Evolutionary conservation across 2,329 filamentous ascomycete species (phyloP).

Genomic region (Alternaria arborescens): DNA sequence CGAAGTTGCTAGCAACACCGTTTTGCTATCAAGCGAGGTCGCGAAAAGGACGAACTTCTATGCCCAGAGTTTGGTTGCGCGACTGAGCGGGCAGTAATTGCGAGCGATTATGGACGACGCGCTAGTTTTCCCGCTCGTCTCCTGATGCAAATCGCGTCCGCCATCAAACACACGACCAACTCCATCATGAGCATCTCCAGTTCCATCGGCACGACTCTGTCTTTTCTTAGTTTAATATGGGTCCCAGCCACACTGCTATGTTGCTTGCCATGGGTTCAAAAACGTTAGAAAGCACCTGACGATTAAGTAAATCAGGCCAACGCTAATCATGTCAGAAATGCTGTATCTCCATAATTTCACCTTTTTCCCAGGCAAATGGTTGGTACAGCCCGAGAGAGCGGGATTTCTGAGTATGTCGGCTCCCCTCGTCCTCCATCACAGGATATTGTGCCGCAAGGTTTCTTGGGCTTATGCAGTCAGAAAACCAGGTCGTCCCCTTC

Average conservation of each 20-base stretch:
- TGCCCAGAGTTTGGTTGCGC: neutral
- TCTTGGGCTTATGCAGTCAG: constrained; percentile 55
- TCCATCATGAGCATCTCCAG: constrained; percentile 33
- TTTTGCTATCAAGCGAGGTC: neutral
- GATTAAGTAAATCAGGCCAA: neutral
- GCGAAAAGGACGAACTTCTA: neutral
- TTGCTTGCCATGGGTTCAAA: constrained; percentile 50
- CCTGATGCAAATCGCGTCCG: neutral
- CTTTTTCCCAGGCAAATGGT: constrained; percentile 47
- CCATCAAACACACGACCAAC: constrained; percentile 12
- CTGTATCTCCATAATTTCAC: constrained; percentile 49
- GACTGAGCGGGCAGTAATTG: neutral
- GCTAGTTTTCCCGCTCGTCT: constrained; percentile 8
- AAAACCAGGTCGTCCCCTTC: constrained; percentile 88
- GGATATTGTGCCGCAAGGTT: neutral
- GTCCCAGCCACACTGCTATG: constrained; percentile 45
- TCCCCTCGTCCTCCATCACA: neutral
- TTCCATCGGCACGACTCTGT: constrained; percentile 33
- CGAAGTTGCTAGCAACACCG: neutral
- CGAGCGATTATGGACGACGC: constrained; percentile 6
- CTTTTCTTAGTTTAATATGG: constrained; percentile 46
- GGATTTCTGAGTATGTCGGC: constrained; percentile 44
- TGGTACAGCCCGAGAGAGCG: constrained; percentile 48
- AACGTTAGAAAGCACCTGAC: constrained; percentile 26
- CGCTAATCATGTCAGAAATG: constrained; percentile 38